Evolutionary conservation across 768 basidiomycete species (phyloP), one percentile per base, ranked within the genome.

Genomic region (Tephrocybe sp.): DNA sequence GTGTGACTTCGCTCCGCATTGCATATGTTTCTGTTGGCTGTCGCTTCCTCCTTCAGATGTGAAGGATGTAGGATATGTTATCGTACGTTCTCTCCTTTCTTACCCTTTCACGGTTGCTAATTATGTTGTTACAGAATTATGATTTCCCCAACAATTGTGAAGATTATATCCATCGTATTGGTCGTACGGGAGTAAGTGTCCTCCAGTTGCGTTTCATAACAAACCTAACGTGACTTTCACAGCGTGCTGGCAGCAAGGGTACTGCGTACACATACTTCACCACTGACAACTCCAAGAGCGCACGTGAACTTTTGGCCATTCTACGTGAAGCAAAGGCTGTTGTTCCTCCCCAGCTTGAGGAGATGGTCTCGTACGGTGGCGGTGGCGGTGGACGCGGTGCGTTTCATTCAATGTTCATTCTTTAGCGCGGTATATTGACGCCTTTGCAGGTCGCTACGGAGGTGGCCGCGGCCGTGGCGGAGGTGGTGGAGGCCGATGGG

Each of bases 81-180:
- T 98, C 61, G 92, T 93, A 61, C 67, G 91, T 81, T 12, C 56
- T 42, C 33, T 14, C 45, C 44, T 56, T 33, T 8, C 34, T 45
- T 43, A 30, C 36, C 35, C 26, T 46, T 13, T 43, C 38, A 22
- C 49, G 46, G 60, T 20, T 35, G 31, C 19, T 52, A 30, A 52
- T 31, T 45, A 59, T 51, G 44, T 48, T 32, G n/a, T 39, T 45
- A 2, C 58, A 95, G 93, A 94, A 94, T 72, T 95, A 91, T 67
- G 95, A 98, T 68, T 97, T 98, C 77, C 94, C 95, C 1, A 97
- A 97, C 72, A 95, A 96, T 65, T 92, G 90, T 63, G 94, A 96
- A 75, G 95, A 97, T 70, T 98, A 98, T 71, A 93, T 98, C 54
- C 96, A 99, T 72, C 92, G 96, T 60, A 99, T 99, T 63, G 97